phyloP scores from a whole-genome alignment of 345 rosid species.

The Eucalyptus albens region DNA sequence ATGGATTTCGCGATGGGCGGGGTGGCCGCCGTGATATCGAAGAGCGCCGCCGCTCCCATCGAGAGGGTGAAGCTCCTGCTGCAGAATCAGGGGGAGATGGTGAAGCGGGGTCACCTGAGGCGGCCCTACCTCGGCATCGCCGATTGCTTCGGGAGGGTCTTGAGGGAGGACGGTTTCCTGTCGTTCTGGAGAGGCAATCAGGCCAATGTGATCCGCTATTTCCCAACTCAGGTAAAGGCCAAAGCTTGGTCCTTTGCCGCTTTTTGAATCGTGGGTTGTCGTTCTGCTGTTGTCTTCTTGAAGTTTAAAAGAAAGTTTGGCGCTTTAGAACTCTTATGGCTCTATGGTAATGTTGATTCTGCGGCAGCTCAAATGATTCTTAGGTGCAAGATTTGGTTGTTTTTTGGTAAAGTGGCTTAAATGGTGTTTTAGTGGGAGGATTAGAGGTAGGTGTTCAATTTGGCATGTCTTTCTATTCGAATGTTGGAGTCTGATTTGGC shows the following conservation, averaged over 20 bases:
- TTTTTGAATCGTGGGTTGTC: neutral
- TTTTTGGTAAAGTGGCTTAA: neutral
- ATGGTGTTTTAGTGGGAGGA: neutral
- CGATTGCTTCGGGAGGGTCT: conserved; percentile 66
- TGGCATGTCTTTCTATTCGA: neutral
- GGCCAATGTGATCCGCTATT: conserved; percentile 82
- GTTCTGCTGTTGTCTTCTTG: neutral
- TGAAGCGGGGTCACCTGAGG: conserved; percentile 58
- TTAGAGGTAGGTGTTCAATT: neutral
- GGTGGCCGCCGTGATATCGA: conserved; percentile 59
- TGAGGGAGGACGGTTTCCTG: conserved; percentile 66
- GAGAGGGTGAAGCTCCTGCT: conserved; percentile 91
- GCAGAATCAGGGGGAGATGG: conserved; percentile 93
- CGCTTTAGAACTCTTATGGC: neutral
- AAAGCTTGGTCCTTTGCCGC: neutral
- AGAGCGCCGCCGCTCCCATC: conserved; percentile 81
- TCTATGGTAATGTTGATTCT: neutral
- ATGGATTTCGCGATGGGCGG: conserved; percentile 79
- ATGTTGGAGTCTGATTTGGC: neutral
- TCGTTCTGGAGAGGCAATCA: conserved; percentile 97
- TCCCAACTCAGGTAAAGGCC: conserved; percentile 76
- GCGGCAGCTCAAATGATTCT: neutral
- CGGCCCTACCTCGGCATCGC: conserved; percentile 51
- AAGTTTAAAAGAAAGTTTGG: neutral
- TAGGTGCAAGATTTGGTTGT: neutral